Evolutionary conservation across 345 rosid species (phyloP).

Genomic region (Populus simonii): DNA sequence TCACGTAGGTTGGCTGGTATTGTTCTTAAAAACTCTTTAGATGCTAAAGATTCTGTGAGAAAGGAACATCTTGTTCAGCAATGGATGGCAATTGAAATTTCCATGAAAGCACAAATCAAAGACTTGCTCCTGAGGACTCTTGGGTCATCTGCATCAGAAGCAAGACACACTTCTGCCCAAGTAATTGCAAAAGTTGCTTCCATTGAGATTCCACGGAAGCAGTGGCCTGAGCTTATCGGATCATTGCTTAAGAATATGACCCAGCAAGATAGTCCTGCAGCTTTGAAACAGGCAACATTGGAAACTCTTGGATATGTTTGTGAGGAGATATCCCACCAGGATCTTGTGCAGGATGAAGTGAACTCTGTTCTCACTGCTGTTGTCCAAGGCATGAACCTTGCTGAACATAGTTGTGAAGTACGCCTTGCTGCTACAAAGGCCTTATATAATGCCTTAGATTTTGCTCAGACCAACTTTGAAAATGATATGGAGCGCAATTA

Average conservation of each 20-base stretch:
- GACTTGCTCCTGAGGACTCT: constrained; percentile 67
- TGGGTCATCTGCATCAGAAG: constrained; percentile 62
- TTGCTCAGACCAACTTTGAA: constrained; percentile 90
- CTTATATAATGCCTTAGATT: constrained; percentile 75
- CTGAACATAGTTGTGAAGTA: constrained; percentile 68
- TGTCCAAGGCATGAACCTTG: constrained; percentile 91
- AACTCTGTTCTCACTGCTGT: constrained; percentile 91
- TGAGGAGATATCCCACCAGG: constrained; percentile 83
- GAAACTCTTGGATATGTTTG: constrained; percentile 92
- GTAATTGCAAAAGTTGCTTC: constrained; percentile 91
- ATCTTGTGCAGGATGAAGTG: constrained; percentile 86
- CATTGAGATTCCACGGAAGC: constrained; percentile 85
- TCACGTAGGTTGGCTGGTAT: constrained; percentile 90
- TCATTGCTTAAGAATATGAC: constrained; percentile 74
- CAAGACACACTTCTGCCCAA: constrained; percentile 84
- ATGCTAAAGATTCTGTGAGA: constrained; percentile 67
- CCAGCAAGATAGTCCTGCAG: constrained; percentile 50
- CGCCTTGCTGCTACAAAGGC: constrained; percentile 87
- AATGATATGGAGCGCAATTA: constrained; percentile 89
- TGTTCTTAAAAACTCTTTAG: constrained; percentile 83
- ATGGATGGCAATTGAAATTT: constrained; percentile 60
- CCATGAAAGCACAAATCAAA: constrained; percentile 79
- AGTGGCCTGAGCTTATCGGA: constrained; percentile 83
- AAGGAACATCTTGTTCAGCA: constrained; percentile 72
- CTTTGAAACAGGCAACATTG: constrained; percentile 78